Evolutionary conservation across 495 filamentous ascomycete species (phyloP).

Genomic region (Penicillium canescens): DNA sequence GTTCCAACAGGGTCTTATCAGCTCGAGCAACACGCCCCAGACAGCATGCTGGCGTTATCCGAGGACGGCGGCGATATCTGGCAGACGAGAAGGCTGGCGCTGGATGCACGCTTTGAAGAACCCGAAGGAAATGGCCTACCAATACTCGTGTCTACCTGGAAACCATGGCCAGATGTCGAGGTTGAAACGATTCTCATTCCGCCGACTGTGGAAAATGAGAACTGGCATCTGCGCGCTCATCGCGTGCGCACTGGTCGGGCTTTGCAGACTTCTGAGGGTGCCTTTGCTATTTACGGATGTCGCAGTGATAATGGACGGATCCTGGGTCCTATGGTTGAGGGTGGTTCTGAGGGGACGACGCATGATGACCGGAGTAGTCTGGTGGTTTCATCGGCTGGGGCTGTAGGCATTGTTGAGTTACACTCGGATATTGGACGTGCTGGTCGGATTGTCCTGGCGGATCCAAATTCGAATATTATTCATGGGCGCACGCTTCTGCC

Average conservation of each 20-base stretch:
- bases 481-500: slow-evolving; percentile 70
- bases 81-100: slow-evolving; percentile 66
- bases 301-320: slow-evolving; percentile 57
- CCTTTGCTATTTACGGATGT: slow-evolving; percentile 69
- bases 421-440: slow-evolving; percentile 39
- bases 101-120: slow-evolving; percentile 56
- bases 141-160: slow-evolving; percentile 66
- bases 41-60: slow-evolving; percentile 71
- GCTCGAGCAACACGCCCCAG: slow-evolving; percentile 73
- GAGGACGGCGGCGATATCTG: slow-evolving; percentile 79
- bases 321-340: slow-evolving; percentile 50
- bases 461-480: slow-evolving; percentile 76
- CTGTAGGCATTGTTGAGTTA: slow-evolving; percentile 68
- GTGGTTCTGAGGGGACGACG: slow-evolving; percentile 57
- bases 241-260: slow-evolving; percentile 56
- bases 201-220: slow-evolving; percentile 48
- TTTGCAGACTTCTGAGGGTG: slow-evolving; percentile 68
- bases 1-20: slow-evolving; percentile 75
- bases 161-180: slow-evolving; percentile 64
- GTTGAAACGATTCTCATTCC: slow-evolving; percentile 66
- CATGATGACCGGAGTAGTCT: slow-evolving; percentile 54
- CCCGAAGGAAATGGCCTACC: slow-evolving; percentile 46
- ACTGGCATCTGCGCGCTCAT: slow-evolving; percentile 71
- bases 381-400: slow-evolving; percentile 62
- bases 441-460: slow-evolving; percentile 66